Percentiles rank a stretch among this genome's conserved stretches.
phyloP scores from a whole-genome alignment of 2,329 filamentous ascomycete genomes.

The Talaromyces sp. region DNA sequence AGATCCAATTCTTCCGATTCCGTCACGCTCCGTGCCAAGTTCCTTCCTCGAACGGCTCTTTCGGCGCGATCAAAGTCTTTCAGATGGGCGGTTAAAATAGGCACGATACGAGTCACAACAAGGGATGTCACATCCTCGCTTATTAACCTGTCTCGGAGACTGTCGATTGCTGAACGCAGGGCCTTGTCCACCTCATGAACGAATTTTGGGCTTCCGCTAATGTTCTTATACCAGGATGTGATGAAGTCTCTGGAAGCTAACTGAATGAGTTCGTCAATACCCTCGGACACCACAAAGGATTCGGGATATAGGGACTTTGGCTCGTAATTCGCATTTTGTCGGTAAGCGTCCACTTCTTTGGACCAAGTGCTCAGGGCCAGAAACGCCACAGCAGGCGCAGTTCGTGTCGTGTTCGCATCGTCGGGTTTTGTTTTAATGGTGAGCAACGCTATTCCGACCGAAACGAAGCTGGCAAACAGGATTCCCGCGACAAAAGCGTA shows the following conservation, averaged over 20 bases:
- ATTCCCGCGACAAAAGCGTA: conserved; percentile 75
- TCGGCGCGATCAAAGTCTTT: conserved; percentile 90
- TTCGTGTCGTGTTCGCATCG: conserved; percentile 38
- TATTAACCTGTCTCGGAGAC: conserved; percentile 65
- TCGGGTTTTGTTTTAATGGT: conserved; percentile 40
- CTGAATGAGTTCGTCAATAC: conserved; percentile 72
- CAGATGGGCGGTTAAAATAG: conserved; percentile 82
- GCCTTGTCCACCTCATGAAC: conserved; percentile 79
- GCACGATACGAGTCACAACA: conserved; percentile 74
- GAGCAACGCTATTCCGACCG: conserved; percentile 56
- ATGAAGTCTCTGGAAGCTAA: conserved; percentile 80
- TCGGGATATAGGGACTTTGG: conserved; percentile 66
- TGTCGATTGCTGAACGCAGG: conserved; percentile 66
- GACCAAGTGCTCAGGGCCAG: conserved; percentile 61
- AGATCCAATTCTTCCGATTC: conserved; percentile 94
- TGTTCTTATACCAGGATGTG: conserved; percentile 78
- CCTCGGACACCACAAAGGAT: conserved; percentile 71
- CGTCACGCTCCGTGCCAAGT: conserved; percentile 82
- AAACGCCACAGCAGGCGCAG: conserved; percentile 51
- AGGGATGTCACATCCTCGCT: conserved; percentile 79
- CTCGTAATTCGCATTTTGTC: conserved; percentile 61
- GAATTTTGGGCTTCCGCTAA: conserved; percentile 76
- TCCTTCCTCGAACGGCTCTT: conserved; percentile 75
- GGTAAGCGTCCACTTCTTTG: conserved; percentile 62
- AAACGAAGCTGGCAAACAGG: conserved; percentile 48